Evolutionary conservation across 441 rosid species (phyloP).

Genomic region (Corymbia calophylla): DNA sequence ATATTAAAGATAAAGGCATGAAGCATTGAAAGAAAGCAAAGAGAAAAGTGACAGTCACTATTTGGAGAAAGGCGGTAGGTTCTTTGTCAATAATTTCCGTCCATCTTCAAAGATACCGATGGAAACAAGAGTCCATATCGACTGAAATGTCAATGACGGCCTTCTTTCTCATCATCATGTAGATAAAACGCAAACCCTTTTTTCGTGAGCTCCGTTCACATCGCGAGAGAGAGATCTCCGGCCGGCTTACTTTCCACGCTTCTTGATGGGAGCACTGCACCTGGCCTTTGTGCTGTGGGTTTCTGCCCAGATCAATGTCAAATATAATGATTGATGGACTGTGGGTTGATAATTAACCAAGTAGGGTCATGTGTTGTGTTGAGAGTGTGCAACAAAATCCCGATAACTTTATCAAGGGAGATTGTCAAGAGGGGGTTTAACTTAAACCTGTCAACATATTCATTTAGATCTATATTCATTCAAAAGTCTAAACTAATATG

Average conservation of each 20-base stretch:
- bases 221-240: not conserved
- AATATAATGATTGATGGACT: not conserved
- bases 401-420: rapidly evolving
- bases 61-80: not conserved
- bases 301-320: not conserved
- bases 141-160: not conserved
- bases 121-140: not conserved
- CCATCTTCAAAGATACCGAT: not conserved
- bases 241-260: not conserved
- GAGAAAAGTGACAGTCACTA: not conserved
- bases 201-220: not conserved
- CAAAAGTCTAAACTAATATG: not conserved
- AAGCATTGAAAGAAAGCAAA: not conserved
- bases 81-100: not conserved
- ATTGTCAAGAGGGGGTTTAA: not conserved
- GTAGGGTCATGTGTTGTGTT: not conserved
- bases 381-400: rapidly evolving
- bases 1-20: not conserved
- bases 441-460: rapidly evolving
- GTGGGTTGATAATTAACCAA: not conserved
- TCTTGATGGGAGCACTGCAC: not conserved
- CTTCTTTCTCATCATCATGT: not conserved
- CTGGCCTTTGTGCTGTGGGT: not conserved
- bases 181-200: not conserved
- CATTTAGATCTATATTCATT: rapidly evolving